Evolutionary conservation across 768 basidiomycete species (phyloP).

Genomic region (Podaxis sp.): DNA sequence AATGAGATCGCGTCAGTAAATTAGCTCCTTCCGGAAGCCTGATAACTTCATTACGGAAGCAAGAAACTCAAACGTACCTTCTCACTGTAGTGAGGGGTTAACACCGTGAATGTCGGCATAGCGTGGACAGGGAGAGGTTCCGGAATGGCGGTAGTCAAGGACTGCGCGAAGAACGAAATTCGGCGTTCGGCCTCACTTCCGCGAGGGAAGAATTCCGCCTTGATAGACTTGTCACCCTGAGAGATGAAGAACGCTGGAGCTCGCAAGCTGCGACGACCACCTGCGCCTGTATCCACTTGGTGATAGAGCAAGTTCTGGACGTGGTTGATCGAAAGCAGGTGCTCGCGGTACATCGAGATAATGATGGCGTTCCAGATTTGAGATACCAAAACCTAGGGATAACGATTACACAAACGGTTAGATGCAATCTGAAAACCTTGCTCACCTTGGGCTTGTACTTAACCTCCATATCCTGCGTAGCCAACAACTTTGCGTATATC

Average conservation of each 20-base stretch:
- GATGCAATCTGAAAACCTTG: not conserved
- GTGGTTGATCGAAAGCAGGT: constrained; percentile 96
- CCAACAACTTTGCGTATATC: constrained; percentile 92
- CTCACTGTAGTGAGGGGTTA: constrained; percentile 98
- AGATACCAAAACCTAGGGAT: constrained; percentile 83
- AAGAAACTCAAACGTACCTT: constrained; percentile 50
- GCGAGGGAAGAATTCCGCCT: constrained; percentile 86
- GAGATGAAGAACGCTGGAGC: constrained; percentile 99
- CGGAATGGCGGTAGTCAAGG: constrained; percentile 91
- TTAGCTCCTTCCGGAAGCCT: constrained; percentile 5
- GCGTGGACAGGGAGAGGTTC: constrained; percentile 93
- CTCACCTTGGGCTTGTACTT: constrained; percentile 99
- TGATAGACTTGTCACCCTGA: constrained; percentile 81
- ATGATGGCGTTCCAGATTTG: constrained; percentile 99
- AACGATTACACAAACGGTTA: not conserved
- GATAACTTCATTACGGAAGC: not conserved
- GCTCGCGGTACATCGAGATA: constrained; percentile 99
- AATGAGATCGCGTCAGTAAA: constrained; percentile 9
- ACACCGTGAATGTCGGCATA: constrained; percentile 99
- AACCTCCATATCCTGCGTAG: constrained; percentile 93
- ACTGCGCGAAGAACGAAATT: constrained; percentile 99
- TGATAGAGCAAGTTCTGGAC: constrained; percentile 98
- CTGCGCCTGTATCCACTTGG: constrained; percentile 77
- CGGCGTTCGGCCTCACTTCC: constrained; percentile 96
- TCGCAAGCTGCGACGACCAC: constrained; percentile 86